Conservation (phyloP, 2,329 filamentous ascomycete genomes). For the Epichloe uncinata region DNA sequence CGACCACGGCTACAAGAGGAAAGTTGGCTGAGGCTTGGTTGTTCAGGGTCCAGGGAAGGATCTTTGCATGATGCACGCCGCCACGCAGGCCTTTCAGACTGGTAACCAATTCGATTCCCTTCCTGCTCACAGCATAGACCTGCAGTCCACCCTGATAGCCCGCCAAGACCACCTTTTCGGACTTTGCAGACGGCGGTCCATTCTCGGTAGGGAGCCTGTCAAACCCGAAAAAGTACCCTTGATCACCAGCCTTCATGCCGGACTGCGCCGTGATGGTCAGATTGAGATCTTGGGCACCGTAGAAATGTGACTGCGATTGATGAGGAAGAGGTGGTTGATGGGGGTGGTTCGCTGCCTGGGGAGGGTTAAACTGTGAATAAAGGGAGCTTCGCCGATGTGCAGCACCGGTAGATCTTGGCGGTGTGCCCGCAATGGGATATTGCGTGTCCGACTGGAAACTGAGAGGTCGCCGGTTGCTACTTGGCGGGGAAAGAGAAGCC, state of each 20-base stretch:
- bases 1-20: conserved; percentile 64
- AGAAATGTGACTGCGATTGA: conserved; percentile 65
- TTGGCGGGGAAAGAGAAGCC: conserved; percentile 27
- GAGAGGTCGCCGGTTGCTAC: conserved; percentile 29
- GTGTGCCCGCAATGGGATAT: conserved; percentile 27
- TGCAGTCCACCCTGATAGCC: conserved; percentile 73
- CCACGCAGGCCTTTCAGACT: conserved; percentile 67
- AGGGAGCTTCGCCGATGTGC: conserved; percentile 33
- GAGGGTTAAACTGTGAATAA: conserved; percentile 33
- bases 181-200: conserved; percentile 19
- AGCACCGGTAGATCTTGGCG: conserved; percentile 22
- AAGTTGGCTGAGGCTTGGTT: conserved; percentile 42
- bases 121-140: conserved; percentile 59
- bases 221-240: conserved; percentile 69
- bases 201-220: conserved; percentile 49
- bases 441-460: conserved; percentile 41
- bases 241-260: conserved; percentile 49
- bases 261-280: conserved; percentile 46
- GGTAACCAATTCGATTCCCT: conserved; percentile 55
- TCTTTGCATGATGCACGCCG: conserved; percentile 68
- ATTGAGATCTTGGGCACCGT: conserved; percentile 61
- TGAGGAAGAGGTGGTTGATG: conserved; percentile 56
- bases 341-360: conserved; percentile 29
- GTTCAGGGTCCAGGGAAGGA: conserved; percentile 55
- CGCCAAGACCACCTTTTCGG: conserved; percentile 56